Base-by-base conservation (phyloP, 345 rosid species). In the Raphanus sativus region DNA sequence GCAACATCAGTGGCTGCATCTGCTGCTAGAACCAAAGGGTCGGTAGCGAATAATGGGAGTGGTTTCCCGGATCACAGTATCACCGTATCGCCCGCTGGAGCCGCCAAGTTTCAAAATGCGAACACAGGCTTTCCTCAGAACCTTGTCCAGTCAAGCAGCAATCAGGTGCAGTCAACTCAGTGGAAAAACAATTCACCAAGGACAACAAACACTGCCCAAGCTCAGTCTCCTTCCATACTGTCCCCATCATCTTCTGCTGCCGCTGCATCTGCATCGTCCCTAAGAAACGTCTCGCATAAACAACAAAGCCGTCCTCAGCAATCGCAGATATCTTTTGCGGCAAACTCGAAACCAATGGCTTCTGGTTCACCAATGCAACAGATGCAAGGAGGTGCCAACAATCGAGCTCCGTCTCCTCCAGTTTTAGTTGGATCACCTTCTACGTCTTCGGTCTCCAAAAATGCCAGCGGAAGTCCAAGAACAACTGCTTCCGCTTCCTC, bases 381-480 rank as follows among this genome's bases (percentile, higher is more conserved):
- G 45, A 81, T 76, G 59, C 83, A 88, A 33, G 85, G 75, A 64
- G 70, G 73, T n/a, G 36, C 60, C 75, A 78, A 72, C 66, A 87
- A 82, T 77, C 97, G 83, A 70, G 84, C 90, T n/a, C 83, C 85
- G 0, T 87, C 97, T 74, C 87, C 97, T 61, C 87, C 88, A 2
- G 62, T 87, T 83, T 75, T 84, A 58, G 91, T 86, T 65, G 93
- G 94, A 65, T 91, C 98, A 50, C 96, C 99, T 12, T 86, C 98
- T 2, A 81, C 93, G 8, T 89, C 97, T 24, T 90, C 97, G 0
- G 80, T 93, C 63, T 92, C 99, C 50, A 93, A 91, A 82, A 86
- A 91, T 63, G 85, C 94, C 4, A 88, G 97, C 52, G 99, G 96
- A 66, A 93, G 97, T 80, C 99, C 98, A 17, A 86, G 94, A 79